These are phyloP conservation scores for Aphanomyces cochlioides DNA, from an alignment of 352 stramenopile species.

Conservation along the genomic window DNA sequence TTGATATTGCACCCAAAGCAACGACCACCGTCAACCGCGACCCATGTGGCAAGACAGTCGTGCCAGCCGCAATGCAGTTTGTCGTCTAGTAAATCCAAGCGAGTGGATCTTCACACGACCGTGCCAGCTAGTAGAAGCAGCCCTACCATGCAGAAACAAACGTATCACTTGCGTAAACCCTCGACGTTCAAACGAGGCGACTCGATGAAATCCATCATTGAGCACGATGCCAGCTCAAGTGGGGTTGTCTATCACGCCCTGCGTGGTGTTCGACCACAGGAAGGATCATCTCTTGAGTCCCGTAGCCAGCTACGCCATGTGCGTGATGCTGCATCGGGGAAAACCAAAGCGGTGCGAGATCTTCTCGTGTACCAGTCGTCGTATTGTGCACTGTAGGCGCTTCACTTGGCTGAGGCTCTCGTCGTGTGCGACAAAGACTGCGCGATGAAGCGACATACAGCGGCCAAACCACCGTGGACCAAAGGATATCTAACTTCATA, in stretches of 20 bases:
- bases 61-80: neutral
- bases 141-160: neutral
- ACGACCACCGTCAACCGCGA: neutral
- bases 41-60: constrained; percentile 5
- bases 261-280: neutral
- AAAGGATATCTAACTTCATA: constrained; percentile 12
- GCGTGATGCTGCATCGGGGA: neutral
- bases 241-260: neutral
- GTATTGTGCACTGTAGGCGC: neutral
- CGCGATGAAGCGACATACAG: constrained; percentile 5
- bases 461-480: constrained; percentile 3
- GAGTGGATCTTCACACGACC: neutral
- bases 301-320: constrained; percentile 7
- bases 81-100: neutral
- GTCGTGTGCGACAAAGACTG: neutral
- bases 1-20: constrained; percentile 1
- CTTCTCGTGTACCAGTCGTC: too few species aligned
- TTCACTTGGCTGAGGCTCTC: constrained; percentile 1
- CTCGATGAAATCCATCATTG: constrained; percentile 14
- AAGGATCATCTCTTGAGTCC: neutral
- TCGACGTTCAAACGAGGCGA: constrained; percentile 14
- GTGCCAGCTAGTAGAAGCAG: neutral
- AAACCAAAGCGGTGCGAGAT: neutral
- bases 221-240: constrained; percentile 11
- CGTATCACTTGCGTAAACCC: neutral